Evolutionary conservation across 805 yeast species (phyloP).

Genomic region (Cyberlindnera maritima): DNA sequence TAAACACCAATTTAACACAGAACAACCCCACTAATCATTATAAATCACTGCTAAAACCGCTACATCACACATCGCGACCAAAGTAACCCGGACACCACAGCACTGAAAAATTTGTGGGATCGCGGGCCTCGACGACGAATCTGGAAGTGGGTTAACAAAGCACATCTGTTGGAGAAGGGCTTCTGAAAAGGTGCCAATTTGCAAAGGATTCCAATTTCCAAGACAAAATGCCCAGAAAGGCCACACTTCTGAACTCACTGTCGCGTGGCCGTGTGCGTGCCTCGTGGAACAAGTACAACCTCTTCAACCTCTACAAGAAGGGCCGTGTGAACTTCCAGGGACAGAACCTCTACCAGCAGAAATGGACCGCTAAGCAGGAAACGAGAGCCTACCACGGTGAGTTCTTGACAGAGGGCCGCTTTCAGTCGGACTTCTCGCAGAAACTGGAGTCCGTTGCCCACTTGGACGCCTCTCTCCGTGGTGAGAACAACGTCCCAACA

Average conservation of each 20-base stretch:
- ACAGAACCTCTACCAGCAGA: conserved; percentile 82
- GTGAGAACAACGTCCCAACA: conserved; percentile 54
- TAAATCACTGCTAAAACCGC: too few species aligned
- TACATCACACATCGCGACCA: too few species aligned
- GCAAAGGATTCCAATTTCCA: too few species aligned
- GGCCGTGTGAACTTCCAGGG: conserved; percentile 50
- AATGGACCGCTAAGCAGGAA: conserved; percentile 88
- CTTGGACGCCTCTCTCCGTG: conserved; percentile 74
- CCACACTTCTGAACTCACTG: conserved; percentile 53
- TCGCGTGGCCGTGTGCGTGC: conserved; percentile 76
- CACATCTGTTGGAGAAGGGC: too few species aligned
- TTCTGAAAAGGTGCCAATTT: too few species aligned
- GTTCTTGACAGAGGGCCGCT: conserved; percentile 78
- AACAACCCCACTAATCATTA: too few species aligned
- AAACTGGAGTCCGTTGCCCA: conserved; percentile 85
- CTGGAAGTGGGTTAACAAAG: too few species aligned
- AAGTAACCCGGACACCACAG: conserved; percentile 2
- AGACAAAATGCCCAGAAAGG: conserved; percentile 71
- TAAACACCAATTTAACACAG: too few species aligned
- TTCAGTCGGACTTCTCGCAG: conserved; percentile 66
- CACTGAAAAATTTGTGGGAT: conserved; percentile 4
- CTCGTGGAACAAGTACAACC: conserved; percentile 86
- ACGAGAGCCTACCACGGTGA: conserved; percentile 97
- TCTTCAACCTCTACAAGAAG: conserved; percentile 85
- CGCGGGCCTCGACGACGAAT: conserved; percentile 5